These are phyloP conservation scores for Geotrichum siamense DNA, from an alignment of 1,139 yeast species.

Conservation along the genomic window DNA sequence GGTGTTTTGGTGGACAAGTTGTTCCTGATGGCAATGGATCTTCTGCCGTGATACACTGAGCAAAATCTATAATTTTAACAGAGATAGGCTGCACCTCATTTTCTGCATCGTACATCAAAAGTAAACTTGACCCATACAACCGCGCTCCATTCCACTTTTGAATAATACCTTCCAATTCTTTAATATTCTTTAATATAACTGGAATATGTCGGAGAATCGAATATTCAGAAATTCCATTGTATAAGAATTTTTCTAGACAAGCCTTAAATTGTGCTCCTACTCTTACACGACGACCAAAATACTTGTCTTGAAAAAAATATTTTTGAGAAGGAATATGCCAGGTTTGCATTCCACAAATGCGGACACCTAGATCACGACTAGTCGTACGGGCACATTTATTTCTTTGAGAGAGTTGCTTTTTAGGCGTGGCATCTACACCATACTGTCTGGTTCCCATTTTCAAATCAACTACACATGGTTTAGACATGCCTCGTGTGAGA, in stretches of 20 bases:
- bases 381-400: slow-evolving; percentile 78
- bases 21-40: slow-evolving; percentile 39
- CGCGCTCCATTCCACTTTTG: slow-evolving; percentile 64
- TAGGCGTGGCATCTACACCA: slow-evolving; percentile 81
- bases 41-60: slow-evolving; percentile 80
- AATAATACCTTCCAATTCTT: slow-evolving; percentile 51
- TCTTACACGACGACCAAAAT: slow-evolving; percentile 74
- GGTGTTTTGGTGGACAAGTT: slow-evolving; percentile 64
- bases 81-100: slow-evolving; percentile 33
- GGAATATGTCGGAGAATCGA: slow-evolving; percentile 69
- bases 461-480: slow-evolving; percentile 88
- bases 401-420: slow-evolving; percentile 74
- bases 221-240: slow-evolving; percentile 57
- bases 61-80: slow-evolving; percentile 87
- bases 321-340: slow-evolving; percentile 48
- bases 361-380: slow-evolving; percentile 72
- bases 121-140: slow-evolving; percentile 81
- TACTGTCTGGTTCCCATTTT: slow-evolving; percentile 99
- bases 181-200: slow-evolving; percentile 50
- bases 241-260: slow-evolving; percentile 66
- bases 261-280: slow-evolving; percentile 74
- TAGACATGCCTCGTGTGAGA: slow-evolving; percentile 69
- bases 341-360: slow-evolving; percentile 92
- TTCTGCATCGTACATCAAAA: slow-evolving; percentile 82
- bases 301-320: slow-evolving; percentile 74